Evolutionary conservation across 805 yeast species (phyloP), one percentile per base, ranked within the genome.

Genomic region (Candida schatavii): DNA sequence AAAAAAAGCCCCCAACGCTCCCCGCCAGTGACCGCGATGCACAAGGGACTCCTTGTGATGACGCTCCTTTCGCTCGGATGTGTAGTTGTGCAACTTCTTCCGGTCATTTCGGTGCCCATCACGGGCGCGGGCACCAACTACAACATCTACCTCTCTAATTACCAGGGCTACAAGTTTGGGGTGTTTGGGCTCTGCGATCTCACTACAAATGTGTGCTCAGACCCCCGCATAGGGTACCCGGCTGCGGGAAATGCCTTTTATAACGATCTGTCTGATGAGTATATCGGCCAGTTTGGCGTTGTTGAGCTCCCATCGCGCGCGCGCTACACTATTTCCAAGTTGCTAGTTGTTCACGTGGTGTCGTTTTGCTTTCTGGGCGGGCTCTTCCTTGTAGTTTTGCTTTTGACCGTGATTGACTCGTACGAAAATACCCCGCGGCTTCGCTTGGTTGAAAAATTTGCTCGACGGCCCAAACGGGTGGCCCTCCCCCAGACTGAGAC

Each of bases 111-210:
- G 7, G 75, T 70, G 10, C 75, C 75, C 4, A 42, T 70, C 6
- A 65, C 72, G 0, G 59, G 66, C n/a, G 44, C 49, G 4, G 37
- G 41, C 7, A 51, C 55, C 3, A 44, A 46, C 33, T 53, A 56
- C 37, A 45, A 47, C 14, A 46, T 70, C 27, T 56, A 55, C 40
- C 51, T 70, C 18, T 63, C 72, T 15, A 51, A 51, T 21, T 66
- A 55, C 43, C 52, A 54, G 29, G 58, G 64, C 46, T 48, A 56
- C 35, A 54, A 64, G n/a, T 70, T 61, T 52, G 75, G 75, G 1
- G 74, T 70, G n/a, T 65, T 69, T 50, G 75, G 75, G 2, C 47
- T 69, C 31, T 70, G 75, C 47, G 63, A 66, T 44, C 38, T 49
- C 15, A 44, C 39, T 18, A 43, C 52, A n/a, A 40, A 48, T 10